These are phyloP conservation scores for Aphanocladium album DNA, from an alignment of 2,329 filamentous ascomycete genomes.

Conservation along the genomic window DNA sequence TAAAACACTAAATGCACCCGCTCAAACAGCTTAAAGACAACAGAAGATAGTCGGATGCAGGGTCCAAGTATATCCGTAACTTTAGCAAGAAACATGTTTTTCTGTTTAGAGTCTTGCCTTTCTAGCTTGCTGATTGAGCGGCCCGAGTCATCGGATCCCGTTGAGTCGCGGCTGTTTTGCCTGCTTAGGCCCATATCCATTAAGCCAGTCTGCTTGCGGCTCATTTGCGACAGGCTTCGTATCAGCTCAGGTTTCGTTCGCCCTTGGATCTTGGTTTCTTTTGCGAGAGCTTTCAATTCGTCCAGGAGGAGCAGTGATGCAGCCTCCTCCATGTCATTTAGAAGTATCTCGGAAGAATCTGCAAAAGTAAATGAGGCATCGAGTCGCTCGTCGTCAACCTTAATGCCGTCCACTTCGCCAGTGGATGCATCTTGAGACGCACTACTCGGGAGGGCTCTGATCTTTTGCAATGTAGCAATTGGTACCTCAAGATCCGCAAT, in stretches of 20 bases:
- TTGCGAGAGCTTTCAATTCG: constrained; percentile 79
- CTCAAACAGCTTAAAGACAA: constrained; percentile 77
- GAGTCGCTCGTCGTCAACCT: constrained; percentile 41
- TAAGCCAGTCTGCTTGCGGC: constrained; percentile 71
- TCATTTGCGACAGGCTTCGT: constrained; percentile 66
- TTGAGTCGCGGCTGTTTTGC: constrained; percentile 55
- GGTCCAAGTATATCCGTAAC: constrained; percentile 74
- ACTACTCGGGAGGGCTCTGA: constrained; percentile 47
- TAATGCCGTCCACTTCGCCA: constrained; percentile 25
- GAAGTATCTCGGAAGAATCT: constrained; percentile 67
- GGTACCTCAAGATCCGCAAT: constrained; percentile 68
- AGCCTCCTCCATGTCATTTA: constrained; percentile 77
- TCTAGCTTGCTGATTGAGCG: constrained; percentile 21
- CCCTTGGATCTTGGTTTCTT: constrained; percentile 79
- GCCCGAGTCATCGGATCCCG: constrained; percentile 41
- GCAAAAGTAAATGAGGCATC: constrained; percentile 67
- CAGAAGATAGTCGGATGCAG: constrained; percentile 73
- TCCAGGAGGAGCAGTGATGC: constrained; percentile 77
- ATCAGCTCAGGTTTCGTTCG: constrained; percentile 82
- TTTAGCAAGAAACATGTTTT: constrained; percentile 69
- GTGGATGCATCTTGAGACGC: constrained; percentile 8
- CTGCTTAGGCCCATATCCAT: constrained; percentile 62
- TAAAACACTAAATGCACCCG: constrained; percentile 95
- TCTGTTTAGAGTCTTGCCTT: constrained; percentile 52
- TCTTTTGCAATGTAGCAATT: constrained; percentile 58